Base-by-base conservation (phyloP, 2,329 filamentous ascomycete genomes). In the Fusarium veterinarium region DNA sequence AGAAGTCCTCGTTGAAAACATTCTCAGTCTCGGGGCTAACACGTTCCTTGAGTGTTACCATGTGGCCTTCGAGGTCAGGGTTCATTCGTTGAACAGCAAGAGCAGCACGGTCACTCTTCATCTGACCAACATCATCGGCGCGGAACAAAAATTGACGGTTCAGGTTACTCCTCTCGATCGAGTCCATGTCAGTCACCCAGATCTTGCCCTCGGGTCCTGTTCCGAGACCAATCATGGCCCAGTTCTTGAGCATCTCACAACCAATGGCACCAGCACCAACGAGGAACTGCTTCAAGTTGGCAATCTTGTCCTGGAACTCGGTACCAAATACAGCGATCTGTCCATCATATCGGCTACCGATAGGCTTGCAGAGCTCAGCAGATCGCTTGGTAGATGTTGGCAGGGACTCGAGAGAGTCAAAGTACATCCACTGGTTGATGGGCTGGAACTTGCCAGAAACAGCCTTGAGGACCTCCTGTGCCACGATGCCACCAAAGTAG, bases 191-290 rank as follows among this genome's bases (percentile, higher is more conserved):
- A 19, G 97, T 98, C 55, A 99, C 93, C 65, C 86, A 94, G 78
- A 99, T 97, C 82, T 93, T 92, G 77, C 96, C 96, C 53, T 95
- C 89, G 6, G 94, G 93, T 8, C 96, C 96, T 49, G 93, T 93
- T 48, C 92, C 95, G 35, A 99, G 87, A 75, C 96, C 96, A 81
- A 98, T 97, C 95, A 99, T 97, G 40, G 97, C 95, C 95, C 96
- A 99, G 83, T 98, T 98, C 90, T 99, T 99, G 75, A 99, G 86
- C 93, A 98, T 99, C 81, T 99, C 96, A 79, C 96, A 99, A 49
- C 96, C 96, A 81, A 99, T 99, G 72, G 97, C 96, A 77, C 96
- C 96, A 51, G 96, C 94, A 75, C 96, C 96, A 64, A 99, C 96
- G 61, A 99, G 87, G 86, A 99, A 99, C 78, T 98, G 91, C 79